Base-by-base conservation (phyloP, 148 eudicot species). In the Vaccinium myrtillus region DNA sequence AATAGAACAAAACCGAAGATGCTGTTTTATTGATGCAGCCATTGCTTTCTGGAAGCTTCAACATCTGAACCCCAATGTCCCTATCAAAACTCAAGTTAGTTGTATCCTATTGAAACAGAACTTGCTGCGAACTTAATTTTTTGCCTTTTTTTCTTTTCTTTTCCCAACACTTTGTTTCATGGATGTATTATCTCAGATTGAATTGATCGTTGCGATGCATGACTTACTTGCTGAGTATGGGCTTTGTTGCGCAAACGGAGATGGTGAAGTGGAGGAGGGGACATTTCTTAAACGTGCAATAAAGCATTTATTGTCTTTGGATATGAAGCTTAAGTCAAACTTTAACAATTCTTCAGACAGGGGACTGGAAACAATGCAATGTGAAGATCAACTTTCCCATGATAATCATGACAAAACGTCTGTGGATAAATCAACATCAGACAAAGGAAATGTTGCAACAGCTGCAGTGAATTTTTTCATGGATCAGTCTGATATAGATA, bases 161-260 rank as follows among this genome's bases (percentile, higher is more conserved):
- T 81, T 85, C 78, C 51, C 70, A 43, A 82, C 59, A 19, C 46
- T 75, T 81, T 19, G 81, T 49, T 85, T 78, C 55, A 71, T 48
- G 82, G 5, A 59, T 84, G 81, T 87, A 25, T 77, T 81, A 54
- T 89, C 25, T 75, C 89, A 97, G 99, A 90, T 90, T 81, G 96
- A 93, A 78, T 85, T 97, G 85, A 88, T 95, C 69, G 91, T 88
- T 81, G 96, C 98, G 54, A 92, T 95, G 82, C 99, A 97, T 86
- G 92, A 97, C 80, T 88, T 95, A 90, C 95, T 97, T 73, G 98
- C 99, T n/a, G 98, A 97, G 88, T 97, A 88, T 88, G 99, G 98
- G 30, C 86, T 95, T 79, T 97, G 99, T 87, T 95, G 98, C 88
- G 94, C 92, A 73, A 91, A 88, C 56, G 96, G 91, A 74, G 89